Percentiles rank a stretch among this genome's conserved stretches.
Evolutionary conservation across 371 early-diverging fungal species (phyloP).

Genomic region (Apophysomyces ossiformis): DNA sequence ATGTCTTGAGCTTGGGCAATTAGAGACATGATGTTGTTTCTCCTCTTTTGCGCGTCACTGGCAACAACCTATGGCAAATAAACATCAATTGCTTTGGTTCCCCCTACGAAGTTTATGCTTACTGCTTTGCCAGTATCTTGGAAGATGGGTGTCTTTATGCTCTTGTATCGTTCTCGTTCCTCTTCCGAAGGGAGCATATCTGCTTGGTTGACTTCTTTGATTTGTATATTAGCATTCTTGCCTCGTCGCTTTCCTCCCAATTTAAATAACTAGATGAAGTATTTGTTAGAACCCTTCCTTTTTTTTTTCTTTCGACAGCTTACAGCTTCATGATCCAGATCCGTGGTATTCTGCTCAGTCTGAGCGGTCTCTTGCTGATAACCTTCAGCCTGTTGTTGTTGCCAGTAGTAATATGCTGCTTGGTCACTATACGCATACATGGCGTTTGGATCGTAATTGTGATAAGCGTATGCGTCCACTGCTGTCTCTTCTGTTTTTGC

Average conservation of each 20-base stretch:
- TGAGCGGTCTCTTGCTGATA: conserved; percentile 31
- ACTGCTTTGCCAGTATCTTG: conserved; percentile 27
- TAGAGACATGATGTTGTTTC: conserved; percentile 81
- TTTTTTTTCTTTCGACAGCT: conserved; percentile 13
- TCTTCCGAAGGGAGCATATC: conserved; percentile 55
- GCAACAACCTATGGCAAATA: conserved; percentile 32
- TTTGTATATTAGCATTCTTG: conserved; percentile 42
- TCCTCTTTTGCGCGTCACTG: conserved; percentile 64
- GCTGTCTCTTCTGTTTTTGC: conserved; percentile 22
- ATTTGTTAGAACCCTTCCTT: not conserved
- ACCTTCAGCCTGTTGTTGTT: conserved; percentile 33
- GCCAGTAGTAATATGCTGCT: conserved; percentile 52
- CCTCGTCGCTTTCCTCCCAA: conserved; percentile 53
- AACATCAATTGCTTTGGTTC: not conserved
- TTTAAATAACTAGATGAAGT: conserved; percentile 40
- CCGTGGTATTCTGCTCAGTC: conserved; percentile 30
- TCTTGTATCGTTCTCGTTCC: conserved; percentile 37
- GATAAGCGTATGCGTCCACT: conserved; percentile 37
- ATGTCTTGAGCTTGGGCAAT: conserved; percentile 75
- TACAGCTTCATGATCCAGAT: conserved; percentile 50
- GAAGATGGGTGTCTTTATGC: conserved; percentile 31
- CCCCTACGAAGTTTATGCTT: not conserved
- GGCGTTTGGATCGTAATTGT: conserved; percentile 44
- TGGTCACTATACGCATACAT: conserved; percentile 55
- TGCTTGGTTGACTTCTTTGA: conserved; percentile 54